Evolutionary conservation across 352 stramenopile genomes (phyloP).

Genomic region (Pythium scleroteichum): DNA sequence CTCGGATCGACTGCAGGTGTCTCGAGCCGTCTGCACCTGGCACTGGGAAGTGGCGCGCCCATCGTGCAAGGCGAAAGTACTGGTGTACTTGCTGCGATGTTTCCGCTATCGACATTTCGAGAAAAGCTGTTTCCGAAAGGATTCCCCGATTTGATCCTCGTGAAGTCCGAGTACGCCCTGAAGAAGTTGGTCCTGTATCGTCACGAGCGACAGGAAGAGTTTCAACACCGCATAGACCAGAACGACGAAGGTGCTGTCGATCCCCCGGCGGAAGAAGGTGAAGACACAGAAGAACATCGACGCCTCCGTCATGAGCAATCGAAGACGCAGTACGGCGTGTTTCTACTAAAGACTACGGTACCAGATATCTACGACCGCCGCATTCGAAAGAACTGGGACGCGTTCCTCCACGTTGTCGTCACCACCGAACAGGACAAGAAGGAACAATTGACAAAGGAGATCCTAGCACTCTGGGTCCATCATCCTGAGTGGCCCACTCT

Average conservation of each 20-base stretch:
- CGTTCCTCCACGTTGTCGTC: conserved; percentile 71
- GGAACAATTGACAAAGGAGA: conserved; percentile 65
- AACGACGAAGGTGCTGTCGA: conserved; percentile 9
- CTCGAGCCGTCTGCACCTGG: conserved; percentile 48
- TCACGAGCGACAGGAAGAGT: conserved; percentile 51
- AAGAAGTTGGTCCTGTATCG: conserved; percentile 53
- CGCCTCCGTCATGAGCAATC: conserved; percentile 32
- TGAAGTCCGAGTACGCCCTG: conserved; percentile 65
- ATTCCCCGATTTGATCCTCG: conserved; percentile 65
- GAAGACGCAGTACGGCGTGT: conserved; percentile 60
- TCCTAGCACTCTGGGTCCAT: conserved; percentile 54
- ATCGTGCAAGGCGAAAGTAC: conserved; percentile 9
- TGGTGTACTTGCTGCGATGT: conserved; percentile 41
- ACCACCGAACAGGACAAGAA: conserved; percentile 48
- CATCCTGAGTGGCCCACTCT: conserved; percentile 68
- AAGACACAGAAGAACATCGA: conserved; percentile 15
- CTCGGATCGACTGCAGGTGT: conserved; percentile 30
- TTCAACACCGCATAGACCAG: conserved; percentile 35
- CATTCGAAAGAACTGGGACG: conserved; percentile 69
- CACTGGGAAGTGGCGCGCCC: conserved; percentile 28
- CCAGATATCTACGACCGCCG: conserved; percentile 62
- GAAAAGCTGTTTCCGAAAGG: conserved; percentile 29
- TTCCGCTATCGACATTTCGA: conserved; percentile 35
- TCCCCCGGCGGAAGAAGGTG: conserved; percentile 1
- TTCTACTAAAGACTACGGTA: conserved; percentile 56